Base-by-base conservation (phyloP, 768 basidiomycete genomes). In the Kwoniella sp. region DNA sequence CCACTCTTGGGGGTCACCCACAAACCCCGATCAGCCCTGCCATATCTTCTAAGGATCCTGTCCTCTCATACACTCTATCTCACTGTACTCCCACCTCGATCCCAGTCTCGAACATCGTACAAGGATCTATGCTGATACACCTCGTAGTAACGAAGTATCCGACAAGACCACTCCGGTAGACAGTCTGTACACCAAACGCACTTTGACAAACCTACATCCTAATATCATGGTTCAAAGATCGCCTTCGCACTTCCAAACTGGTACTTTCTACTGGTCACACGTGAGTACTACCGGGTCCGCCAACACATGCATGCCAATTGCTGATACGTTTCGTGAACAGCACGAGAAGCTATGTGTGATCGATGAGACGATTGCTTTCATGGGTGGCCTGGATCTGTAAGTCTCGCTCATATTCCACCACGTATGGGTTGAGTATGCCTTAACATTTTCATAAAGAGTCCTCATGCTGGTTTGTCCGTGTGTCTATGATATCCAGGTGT, bases 251-350 rank as follows among this genome's bases (percentile, higher is more conserved):
- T 93, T 97, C 81, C 90, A 92, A 77, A 96, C 94, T 0, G 94
- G 94, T 13, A 98, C 93, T 1, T 93, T 95, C 79, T 94, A 96
- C 77, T 99, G 96, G 96, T 94, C 95, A 28, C 96, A 98, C 82
- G 93, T 95, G 75, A 72, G 89, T 82, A n/a, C n/a, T n/a, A n/a
- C n/a, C 13, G 2, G 7, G 41, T 17, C 15, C 41, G 41, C 45
- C 11, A 11, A 11, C 8, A 1, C 17, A 0, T 38, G 3, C 31
- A 20, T 20, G 25, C 22, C 9, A 2, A n/a, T 23, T 0, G 17
- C n/a, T 55, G 29, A 28, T 22, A 51, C 26, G 25, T 50, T 64
- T 37, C 37, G 50, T 55, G 11, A 63, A 23, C 66, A 94, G 92
- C 96, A 98, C 80, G 96, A 99, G 84, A 99, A 99, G 78, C 77